A percentile compares a stretch with the other conserved stretches of the same genome.
Conservation (phyloP, 73 alveolate species). For the Stentor coeruleus region DNA sequence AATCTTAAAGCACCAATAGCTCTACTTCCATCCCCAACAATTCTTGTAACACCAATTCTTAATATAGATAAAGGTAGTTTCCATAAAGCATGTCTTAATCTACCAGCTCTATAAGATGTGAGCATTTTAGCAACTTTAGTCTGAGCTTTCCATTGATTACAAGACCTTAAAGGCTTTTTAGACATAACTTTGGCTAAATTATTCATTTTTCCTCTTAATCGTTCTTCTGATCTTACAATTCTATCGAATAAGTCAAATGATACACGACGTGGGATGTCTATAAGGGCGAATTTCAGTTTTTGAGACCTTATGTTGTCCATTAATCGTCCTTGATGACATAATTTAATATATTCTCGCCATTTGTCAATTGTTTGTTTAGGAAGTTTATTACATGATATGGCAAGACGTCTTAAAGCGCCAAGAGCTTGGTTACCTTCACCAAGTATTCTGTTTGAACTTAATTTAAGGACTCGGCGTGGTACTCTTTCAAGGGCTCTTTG, state of each 20-base stretch:
- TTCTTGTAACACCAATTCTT: not conserved
- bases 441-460: not conserved
- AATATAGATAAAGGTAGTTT: not conserved
- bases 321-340: not conserved
- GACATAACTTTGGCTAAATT: not conserved
- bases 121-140: not conserved
- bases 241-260: not conserved
- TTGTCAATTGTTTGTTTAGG: not conserved
- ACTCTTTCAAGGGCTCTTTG: not conserved
- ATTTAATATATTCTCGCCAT: not conserved
- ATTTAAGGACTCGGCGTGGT: not conserved
- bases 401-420: not conserved
- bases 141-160: not conserved
- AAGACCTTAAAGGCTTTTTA: not conserved
- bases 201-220: not conserved
- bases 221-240: not conserved
- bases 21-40: not conserved
- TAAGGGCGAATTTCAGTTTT: not conserved
- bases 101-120: not conserved
- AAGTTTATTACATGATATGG: not conserved
- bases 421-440: not conserved
- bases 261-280: not conserved
- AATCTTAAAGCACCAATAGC: conserved; percentile 11
- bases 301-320: not conserved
- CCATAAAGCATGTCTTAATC: not conserved